Percentiles rank a stretch among this genome's conserved stretches.
These are phyloP conservation scores for Metschnikowia kofuensis DNA, from an alignment of 805 yeast genomes.

Conservation along the genomic window DNA sequence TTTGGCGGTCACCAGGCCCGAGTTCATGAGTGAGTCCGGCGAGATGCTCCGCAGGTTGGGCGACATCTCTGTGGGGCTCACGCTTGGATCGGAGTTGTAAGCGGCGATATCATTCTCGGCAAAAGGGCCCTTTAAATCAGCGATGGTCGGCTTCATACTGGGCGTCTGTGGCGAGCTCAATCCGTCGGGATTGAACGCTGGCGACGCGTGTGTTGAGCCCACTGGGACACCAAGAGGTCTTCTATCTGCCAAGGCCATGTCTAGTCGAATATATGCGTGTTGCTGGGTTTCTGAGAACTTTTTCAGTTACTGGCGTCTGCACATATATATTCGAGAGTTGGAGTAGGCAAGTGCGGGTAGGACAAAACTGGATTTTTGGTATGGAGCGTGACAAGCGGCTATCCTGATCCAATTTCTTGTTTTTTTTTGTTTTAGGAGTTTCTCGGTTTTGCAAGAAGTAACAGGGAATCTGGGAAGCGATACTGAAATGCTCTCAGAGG, in stretches of 20 bases:
- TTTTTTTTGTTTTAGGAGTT: no score
- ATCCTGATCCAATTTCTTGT: no score
- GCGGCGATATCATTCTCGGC: constrained; percentile 9
- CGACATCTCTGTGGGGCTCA: constrained; percentile 31
- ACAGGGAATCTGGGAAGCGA: constrained; percentile 13
- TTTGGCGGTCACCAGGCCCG: constrained; percentile 18
- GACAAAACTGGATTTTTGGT: no score
- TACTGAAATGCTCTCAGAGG: constrained; percentile 19
- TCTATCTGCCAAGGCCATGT: constrained; percentile 66
- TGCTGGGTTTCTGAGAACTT: background rate
- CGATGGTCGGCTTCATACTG: constrained; percentile 15
- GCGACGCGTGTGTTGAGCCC: constrained; percentile 45
- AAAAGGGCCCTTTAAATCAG: constrained; percentile 17
- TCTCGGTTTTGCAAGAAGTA: no score
- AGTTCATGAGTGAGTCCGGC: constrained; percentile 42
- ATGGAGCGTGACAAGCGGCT: no score
- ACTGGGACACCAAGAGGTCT: constrained; percentile 59
- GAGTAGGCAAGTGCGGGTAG: background rate
- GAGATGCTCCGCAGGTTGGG: constrained; percentile 40
- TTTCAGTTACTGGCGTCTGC: background rate
- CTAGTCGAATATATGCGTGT: background rate
- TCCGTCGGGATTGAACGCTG: constrained; percentile 35
- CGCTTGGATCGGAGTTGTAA: constrained; percentile 7
- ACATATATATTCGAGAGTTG: background rate
- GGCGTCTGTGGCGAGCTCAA: constrained; percentile 1